Percentiles rank a stretch among this genome's conserved stretches.
phyloP scores from a whole-genome alignment of 1,284 basidiomycete genomes.

The Pseudozyma sp. region DNA sequence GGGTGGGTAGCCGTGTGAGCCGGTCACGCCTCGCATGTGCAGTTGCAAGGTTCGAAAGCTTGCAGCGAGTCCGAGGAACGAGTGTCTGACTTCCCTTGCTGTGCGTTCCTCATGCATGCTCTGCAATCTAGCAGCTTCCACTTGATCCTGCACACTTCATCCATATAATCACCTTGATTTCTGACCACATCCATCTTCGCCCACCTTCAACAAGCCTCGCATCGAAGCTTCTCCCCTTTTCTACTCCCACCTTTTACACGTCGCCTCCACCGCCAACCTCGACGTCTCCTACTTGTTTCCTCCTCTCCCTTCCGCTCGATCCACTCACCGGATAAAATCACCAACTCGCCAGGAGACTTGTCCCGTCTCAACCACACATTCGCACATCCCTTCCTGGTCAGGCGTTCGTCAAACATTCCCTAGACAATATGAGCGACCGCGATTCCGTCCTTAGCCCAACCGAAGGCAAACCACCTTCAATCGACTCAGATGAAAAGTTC shows the following conservation, averaged over 20 bases:
- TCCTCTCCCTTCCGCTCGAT: background rate
- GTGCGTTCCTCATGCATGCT: constrained; percentile 1
- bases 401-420: background rate
- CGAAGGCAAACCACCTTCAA: constrained; percentile 30
- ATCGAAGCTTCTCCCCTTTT: constrained; percentile 22
- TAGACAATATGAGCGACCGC: constrained; percentile 18
- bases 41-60: background rate
- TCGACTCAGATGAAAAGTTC: constrained; percentile 26
- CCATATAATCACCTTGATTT: constrained; percentile 15
- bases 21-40: background rate
- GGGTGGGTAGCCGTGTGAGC: background rate
- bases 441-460: constrained; percentile 14
- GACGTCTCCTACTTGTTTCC: background rate
- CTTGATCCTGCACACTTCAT: background rate
- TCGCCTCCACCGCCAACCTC: background rate
- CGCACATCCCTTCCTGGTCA: background rate
- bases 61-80: background rate
- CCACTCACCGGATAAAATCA: background rate
- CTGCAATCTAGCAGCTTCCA: background rate
- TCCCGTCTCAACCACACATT: too few relatives aligned
- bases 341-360: too few relatives aligned
- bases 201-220: constrained; percentile 1
- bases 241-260: constrained; percentile 1
- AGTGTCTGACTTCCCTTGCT: background rate
- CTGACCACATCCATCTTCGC: background rate